Percentiles rank a stretch among this genome's conserved stretches.
These are phyloP conservation scores for Datisca glomerata DNA, from an alignment of 306 rosid species.

Conservation along the genomic window DNA sequence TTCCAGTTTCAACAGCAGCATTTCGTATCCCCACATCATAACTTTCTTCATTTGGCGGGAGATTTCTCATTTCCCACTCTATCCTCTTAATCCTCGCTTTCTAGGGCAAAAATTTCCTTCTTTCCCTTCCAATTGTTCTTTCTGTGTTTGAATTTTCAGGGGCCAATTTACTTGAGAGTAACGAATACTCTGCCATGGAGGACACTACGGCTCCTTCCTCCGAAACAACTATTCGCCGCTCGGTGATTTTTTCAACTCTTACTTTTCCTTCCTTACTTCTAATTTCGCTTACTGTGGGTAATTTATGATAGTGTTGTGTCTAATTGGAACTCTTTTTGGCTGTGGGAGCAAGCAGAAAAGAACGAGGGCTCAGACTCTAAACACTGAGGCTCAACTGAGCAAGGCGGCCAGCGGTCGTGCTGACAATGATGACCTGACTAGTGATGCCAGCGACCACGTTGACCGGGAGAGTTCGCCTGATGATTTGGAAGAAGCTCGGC, in stretches of 20 bases:
- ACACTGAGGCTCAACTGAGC: constrained; percentile 18
- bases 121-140: not conserved
- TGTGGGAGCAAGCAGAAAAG: constrained; percentile 46
- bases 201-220: constrained; percentile 37
- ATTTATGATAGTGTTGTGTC: not conserved
- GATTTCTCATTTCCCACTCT: constrained; percentile 10
- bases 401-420: constrained; percentile 26
- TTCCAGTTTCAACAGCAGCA: too few relatives aligned
- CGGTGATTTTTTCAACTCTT: constrained; percentile 31
- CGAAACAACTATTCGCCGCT: constrained; percentile 41
- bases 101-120: not conserved
- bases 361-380: constrained; percentile 37
- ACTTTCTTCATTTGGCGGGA: constrained; percentile 65
- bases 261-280: constrained; percentile 1
- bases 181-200: constrained; percentile 42
- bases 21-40: too few relatives aligned
- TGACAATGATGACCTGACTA: constrained; percentile 20
- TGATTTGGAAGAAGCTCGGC: constrained; percentile 41
- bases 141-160: constrained; percentile 1
- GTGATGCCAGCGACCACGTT: constrained; percentile 34
- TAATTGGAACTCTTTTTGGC: constrained; percentile 19
- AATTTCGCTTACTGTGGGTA: not conserved
- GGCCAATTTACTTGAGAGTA: constrained; percentile 9
- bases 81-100: not conserved
- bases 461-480: constrained; percentile 78